phyloP scores from a whole-genome alignment of 352 stramenopile genomes.

The Pythium sukuiense region DNA sequence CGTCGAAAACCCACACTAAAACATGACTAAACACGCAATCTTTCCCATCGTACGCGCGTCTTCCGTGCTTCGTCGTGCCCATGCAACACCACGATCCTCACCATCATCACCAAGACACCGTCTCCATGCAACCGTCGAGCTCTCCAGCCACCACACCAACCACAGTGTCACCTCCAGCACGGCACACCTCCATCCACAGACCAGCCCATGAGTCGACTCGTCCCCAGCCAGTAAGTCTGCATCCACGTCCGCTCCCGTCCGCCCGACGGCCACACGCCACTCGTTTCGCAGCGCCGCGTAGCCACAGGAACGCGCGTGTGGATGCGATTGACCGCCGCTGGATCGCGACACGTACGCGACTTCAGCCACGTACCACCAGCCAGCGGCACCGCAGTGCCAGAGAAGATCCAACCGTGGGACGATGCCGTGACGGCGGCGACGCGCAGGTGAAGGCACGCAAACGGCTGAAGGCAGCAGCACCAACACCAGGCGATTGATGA shows the following conservation, averaged over 20 bases:
- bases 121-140: neutral
- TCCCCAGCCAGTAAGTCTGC: neutral
- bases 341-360: neutral
- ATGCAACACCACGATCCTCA: neutral
- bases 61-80: neutral
- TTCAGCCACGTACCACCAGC: conserved; percentile 6
- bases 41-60: conserved; percentile 6
- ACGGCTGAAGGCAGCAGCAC: neutral
- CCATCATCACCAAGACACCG: neutral
- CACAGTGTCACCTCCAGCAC: neutral
- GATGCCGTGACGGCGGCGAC: conserved; percentile 1
- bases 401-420: conserved; percentile 11
- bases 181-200: neutral
- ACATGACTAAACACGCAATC: conserved; percentile 10
- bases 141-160: neutral
- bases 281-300: neutral
- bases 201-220: neutral
- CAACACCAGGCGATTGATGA: neutral
- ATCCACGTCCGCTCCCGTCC: conserved; percentile 1
- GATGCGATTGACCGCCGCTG: conserved; percentile 1
- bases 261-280: neutral
- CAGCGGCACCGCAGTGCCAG: conserved; percentile 26
- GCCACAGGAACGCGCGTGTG: conserved; percentile 2
- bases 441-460: neutral
- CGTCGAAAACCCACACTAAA: neutral